Percentiles rank a stretch among this genome's conserved stretches.
Evolutionary conservation across 2,329 filamentous ascomycete species (phyloP).

Genomic region (Cercospora beticola): DNA sequence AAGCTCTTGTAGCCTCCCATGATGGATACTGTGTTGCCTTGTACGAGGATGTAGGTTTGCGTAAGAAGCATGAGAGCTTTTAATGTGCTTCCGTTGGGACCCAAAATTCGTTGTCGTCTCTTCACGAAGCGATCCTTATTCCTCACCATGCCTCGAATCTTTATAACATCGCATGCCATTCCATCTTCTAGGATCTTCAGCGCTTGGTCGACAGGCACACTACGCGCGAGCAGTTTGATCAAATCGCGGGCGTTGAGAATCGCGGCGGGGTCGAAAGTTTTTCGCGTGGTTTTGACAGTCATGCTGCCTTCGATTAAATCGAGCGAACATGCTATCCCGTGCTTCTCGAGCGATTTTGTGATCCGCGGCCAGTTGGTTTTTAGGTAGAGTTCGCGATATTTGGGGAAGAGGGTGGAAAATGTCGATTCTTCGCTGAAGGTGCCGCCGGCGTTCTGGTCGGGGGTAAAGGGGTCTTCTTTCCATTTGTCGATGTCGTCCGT

Average conservation of each 20-base stretch:
- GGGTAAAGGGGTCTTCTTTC: constrained; percentile 83
- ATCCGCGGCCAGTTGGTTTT: constrained; percentile 91
- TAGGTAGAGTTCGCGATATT: constrained; percentile 92
- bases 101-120: constrained; percentile 85
- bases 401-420: constrained; percentile 82
- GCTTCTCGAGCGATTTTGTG: constrained; percentile 81
- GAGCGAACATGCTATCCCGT: constrained; percentile 84
- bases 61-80: constrained; percentile 94
- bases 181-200: constrained; percentile 93
- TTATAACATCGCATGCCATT: constrained; percentile 91
- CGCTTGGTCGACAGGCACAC: constrained; percentile 88
- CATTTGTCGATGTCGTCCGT: constrained; percentile 97
- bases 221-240: constrained; percentile 87
- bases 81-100: constrained; percentile 85
- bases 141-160: constrained; percentile 83
- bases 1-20: constrained; percentile 93
- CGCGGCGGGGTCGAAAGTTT: constrained; percentile 86
- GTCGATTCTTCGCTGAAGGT: constrained; percentile 91
- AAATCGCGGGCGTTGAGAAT: constrained; percentile 93
- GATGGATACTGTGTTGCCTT: constrained; percentile 88
- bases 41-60: constrained; percentile 87
- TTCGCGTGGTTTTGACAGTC: constrained; percentile 91
- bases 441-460: constrained; percentile 80
- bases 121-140: constrained; percentile 98
- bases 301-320: constrained; percentile 95